A percentile compares a stretch with the other conserved stretches of the same genome.
phyloP scores from a whole-genome alignment of 805 yeast genomes.

The Sugiyamaella lignohabitans region DNA sequence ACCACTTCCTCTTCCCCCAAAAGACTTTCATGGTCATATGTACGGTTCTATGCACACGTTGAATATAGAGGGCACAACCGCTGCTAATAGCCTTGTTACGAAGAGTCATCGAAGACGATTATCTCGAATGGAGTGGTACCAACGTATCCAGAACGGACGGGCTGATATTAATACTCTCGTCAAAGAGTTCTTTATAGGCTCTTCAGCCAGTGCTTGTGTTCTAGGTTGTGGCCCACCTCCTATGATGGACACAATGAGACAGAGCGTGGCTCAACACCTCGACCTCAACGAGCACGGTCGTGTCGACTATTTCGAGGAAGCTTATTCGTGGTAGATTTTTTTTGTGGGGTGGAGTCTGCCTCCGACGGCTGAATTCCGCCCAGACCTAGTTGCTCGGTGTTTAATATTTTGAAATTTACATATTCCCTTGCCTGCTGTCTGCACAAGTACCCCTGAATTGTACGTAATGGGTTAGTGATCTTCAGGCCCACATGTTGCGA shows the following conservation, averaged over 20 bases:
- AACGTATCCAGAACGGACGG: slow-evolving; percentile 26
- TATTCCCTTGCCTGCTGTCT: too few relatives aligned
- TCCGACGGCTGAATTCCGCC: too few relatives aligned
- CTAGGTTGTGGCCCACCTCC: slow-evolving; percentile 58
- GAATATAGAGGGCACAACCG: too few relatives aligned
- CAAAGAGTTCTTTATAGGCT: slow-evolving; percentile 32
- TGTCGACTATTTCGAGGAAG: slow-evolving; percentile 67
- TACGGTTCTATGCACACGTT: background rate
- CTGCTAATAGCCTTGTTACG: background rate
- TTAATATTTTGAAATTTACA: too few relatives aligned
- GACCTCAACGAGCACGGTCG: slow-evolving; percentile 38
- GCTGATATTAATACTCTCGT: slow-evolving; percentile 43
- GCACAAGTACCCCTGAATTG: too few relatives aligned
- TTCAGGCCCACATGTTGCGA: too few relatives aligned
- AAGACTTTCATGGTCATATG: too few relatives aligned
- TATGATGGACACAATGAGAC: slow-evolving; percentile 53
- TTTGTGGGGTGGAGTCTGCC: too few relatives aligned
- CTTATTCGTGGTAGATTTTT: slow-evolving; percentile 70
- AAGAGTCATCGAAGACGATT: background rate
- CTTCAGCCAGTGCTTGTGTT: slow-evolving; percentile 42
- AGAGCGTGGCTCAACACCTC: slow-evolving; percentile 40
- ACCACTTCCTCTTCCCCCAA: background rate
- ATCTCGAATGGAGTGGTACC: slow-evolving; percentile 5
- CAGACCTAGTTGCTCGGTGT: too few relatives aligned
- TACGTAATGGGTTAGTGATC: too few relatives aligned